A percentile compares a stretch with the other conserved stretches of the same genome.
Conservation (phyloP, 768 basidiomycete genomes). For the Xerocomus potaroensis region DNA sequence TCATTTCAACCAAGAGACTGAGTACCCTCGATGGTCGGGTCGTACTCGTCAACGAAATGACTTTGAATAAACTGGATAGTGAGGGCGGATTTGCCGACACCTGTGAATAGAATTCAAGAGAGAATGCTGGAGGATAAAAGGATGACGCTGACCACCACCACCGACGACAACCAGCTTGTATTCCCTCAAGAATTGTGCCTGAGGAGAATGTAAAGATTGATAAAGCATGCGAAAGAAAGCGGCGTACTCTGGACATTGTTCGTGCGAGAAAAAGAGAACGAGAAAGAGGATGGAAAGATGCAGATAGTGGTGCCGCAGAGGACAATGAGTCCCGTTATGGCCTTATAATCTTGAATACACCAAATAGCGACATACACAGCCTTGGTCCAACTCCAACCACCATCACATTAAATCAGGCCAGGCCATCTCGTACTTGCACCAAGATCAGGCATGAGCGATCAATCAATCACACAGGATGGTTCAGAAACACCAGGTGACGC, state of each 20-base stretch:
- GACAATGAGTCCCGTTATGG: conserved; percentile 12
- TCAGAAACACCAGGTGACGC: too few relatives aligned
- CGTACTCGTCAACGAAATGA: conserved; percentile 89
- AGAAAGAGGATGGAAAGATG: conserved; percentile 7
- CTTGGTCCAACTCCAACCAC: too few relatives aligned
- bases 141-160: conserved; percentile 74
- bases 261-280: not conserved
- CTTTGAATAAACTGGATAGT: conserved; percentile 99
- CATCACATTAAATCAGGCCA: too few relatives aligned
- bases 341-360: conserved; percentile 6
- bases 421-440: too few relatives aligned
- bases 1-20: conserved; percentile 6
- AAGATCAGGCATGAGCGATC: too few relatives aligned
- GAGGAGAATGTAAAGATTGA: conserved; percentile 3
- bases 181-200: conserved; percentile 91
- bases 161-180: conserved; percentile 99
- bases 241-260: conserved; percentile 31
- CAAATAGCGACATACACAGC: conserved; percentile 27
- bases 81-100: conserved; percentile 78
- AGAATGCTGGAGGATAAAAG: conserved; percentile 21
- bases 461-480: too few relatives aligned
- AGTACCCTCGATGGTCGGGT: conserved; percentile 91
- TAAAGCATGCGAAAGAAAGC: not conserved
- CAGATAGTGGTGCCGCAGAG: conserved; percentile 5
- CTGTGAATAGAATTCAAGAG: conserved; percentile 13